Evolutionary conservation across 2,329 filamentous ascomycete genomes (phyloP), one percentile per base, ranked within the genome.

Genomic region (Calcarisporium arbuscula): DNA sequence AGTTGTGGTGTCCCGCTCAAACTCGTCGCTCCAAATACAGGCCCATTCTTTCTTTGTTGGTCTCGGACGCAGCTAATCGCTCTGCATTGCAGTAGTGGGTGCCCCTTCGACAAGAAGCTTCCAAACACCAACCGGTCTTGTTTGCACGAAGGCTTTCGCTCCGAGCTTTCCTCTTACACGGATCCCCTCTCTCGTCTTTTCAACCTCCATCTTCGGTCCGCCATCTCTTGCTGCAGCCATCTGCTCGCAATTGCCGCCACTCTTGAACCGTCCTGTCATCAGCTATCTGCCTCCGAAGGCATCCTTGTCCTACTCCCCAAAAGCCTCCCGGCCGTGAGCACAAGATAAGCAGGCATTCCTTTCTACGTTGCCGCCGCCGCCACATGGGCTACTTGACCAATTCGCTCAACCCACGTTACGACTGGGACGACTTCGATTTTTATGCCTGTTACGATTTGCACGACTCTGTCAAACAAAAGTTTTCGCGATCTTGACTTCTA

Each of bases 1-100:
- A 27, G 14, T 32, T 27, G n/a, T 15, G 8, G n/a, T 31, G 12
- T 25, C 16, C 34, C 15, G 21, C 28, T 25, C 17, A n/a, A 19
- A 17, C 26, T 35, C 29, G 21, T 20, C 28, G 34, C 23, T 21
- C 34, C 26, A 36, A 31, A 19, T 23, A 22, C n/a, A n/a, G n/a
- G n/a, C 29, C 30, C 21, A 15, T 30, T 32, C 34, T 37, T 28
- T 40, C 35, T 39, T 40, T 38, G 28, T 35, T 46, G 41, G 47
- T 49, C 45, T 46, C 39, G 48, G 47, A 50, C 46, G 49, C 48
- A 49, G 47, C 51, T 52, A 52, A 53, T 46, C 47, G 41, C 40
- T 51, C 43, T 53, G 50, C 51, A 52, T 53, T 52, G 49, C 49
- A 52, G 49, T 49, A 52, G 49, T 43, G 49, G 49, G 44, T 40